These are phyloP conservation scores for Neckera pumila DNA, from an alignment of 225 moss, liverwort and hornwort species.

Conservation along the genomic window DNA sequence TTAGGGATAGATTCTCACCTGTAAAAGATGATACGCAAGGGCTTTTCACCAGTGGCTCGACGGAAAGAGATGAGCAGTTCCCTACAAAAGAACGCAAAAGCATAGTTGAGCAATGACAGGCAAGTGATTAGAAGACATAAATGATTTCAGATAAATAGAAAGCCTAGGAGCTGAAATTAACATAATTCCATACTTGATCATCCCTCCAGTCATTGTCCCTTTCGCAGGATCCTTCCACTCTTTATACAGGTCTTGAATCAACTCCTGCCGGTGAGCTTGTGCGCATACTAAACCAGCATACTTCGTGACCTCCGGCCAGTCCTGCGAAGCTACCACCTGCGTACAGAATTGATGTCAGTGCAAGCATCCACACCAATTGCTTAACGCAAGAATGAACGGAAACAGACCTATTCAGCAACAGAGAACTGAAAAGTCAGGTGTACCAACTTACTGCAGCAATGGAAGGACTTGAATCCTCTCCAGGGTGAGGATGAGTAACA, in stretches of 20 bases:
- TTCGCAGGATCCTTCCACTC: conserved; percentile 86
- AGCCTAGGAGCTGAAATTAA: too few species aligned
- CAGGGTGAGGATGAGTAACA: conserved; percentile 99
- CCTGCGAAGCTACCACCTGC: conserved; percentile 96
- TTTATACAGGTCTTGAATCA: conserved; percentile 86
- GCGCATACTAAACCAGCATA: conserved; percentile 95
- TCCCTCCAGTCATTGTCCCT: conserved; percentile 81
- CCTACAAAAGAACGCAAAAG: neutral
- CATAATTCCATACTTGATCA: conserved; percentile 64
- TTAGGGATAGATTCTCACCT: conserved; percentile 1
- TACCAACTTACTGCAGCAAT: conserved; percentile 71
- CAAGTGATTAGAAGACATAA: neutral
- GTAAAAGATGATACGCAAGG: conserved; percentile 76
- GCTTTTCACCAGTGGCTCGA: conserved; percentile 40
- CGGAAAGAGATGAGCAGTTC: conserved; percentile 47
- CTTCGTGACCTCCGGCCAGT: conserved; percentile 98
- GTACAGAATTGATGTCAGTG: neutral
- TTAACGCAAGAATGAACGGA: neutral
- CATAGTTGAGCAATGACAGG: neutral
- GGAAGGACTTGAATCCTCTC: conserved; percentile 96
- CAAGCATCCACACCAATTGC: neutral
- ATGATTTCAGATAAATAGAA: too few species aligned
- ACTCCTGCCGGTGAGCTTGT: conserved; percentile 88
- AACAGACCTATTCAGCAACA: neutral
- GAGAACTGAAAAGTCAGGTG: neutral